phyloP scores from a whole-genome alignment of 73 alveolate genomes.

The Tetrahymena thermophila region DNA sequence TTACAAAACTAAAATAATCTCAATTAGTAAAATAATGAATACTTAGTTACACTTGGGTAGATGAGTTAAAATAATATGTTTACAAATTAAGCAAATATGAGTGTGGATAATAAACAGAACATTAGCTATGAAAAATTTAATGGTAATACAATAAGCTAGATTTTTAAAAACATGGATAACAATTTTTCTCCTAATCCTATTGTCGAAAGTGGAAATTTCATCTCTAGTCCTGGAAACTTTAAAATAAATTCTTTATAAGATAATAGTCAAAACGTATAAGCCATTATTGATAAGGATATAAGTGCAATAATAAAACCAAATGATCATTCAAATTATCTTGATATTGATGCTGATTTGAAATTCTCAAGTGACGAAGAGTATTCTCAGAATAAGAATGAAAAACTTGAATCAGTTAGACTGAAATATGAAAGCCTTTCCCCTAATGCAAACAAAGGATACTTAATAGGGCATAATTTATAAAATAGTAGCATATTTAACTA shows the following conservation, averaged over 20 bases:
- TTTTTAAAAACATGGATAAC: not conserved
- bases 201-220: not conserved
- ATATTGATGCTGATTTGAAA: not conserved
- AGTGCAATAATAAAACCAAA: not conserved
- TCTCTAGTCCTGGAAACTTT: not conserved
- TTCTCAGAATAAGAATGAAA: not conserved
- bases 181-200: not conserved
- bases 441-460: not conserved
- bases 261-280: not conserved
- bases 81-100: not conserved
- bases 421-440: not conserved
- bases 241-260: not conserved
- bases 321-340: not conserved
- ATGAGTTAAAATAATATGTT: not conserved
- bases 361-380: not conserved
- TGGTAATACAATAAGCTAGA: not conserved
- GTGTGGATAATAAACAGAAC: not conserved
- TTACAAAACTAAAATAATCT: not conserved
- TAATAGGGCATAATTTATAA: not conserved
- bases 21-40: not conserved
- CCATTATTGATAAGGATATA: not conserved
- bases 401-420: not conserved
- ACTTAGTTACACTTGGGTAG: not conserved
- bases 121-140: not conserved
- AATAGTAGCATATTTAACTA: not conserved